Percentiles rank a stretch among this genome's conserved stretches.
phyloP scores from a whole-genome alignment of 129 eudicot species.

The Mikania micrantha region DNA sequence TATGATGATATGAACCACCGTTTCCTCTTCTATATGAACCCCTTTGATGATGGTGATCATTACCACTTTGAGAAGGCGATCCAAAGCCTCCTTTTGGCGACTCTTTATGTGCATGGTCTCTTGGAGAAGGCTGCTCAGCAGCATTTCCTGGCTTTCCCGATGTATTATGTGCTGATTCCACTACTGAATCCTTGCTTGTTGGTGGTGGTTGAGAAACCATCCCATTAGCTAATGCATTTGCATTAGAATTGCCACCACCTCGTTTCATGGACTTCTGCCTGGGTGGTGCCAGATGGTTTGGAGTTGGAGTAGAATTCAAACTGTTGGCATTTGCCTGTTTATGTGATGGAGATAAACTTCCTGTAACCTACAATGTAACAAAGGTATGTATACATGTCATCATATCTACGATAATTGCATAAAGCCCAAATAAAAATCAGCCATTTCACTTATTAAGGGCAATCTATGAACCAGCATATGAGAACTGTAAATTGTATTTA shows the following conservation, averaged over 20 bases:
- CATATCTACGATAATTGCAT: neutral
- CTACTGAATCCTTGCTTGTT: constrained; percentile 24
- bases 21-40: constrained; percentile 52
- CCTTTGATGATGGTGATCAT: constrained; percentile 54
- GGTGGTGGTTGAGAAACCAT: constrained; percentile 45
- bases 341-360: constrained; percentile 43
- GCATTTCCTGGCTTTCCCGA: constrained; percentile 30
- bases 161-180: constrained; percentile 24
- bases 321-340: constrained; percentile 31
- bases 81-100: constrained; percentile 52
- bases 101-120: constrained; percentile 45
- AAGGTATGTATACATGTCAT: constrained; percentile 1
- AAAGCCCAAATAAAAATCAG: neutral
- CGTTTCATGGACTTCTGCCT: constrained; percentile 64
- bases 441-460: neutral
- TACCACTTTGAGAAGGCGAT: constrained; percentile 43
- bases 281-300: constrained; percentile 42
- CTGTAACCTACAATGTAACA: constrained; percentile 35
- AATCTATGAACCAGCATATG: neutral
- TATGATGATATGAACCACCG: constrained; percentile 54
- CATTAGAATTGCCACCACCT: constrained; percentile 40
- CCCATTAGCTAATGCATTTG: constrained; percentile 44
- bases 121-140: constrained; percentile 42
- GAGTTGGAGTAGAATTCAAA: constrained; percentile 35
- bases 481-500: neutral